Conservation (phyloP, 768 basidiomycete species). For the Hydnomerulius pinastri region DNA sequence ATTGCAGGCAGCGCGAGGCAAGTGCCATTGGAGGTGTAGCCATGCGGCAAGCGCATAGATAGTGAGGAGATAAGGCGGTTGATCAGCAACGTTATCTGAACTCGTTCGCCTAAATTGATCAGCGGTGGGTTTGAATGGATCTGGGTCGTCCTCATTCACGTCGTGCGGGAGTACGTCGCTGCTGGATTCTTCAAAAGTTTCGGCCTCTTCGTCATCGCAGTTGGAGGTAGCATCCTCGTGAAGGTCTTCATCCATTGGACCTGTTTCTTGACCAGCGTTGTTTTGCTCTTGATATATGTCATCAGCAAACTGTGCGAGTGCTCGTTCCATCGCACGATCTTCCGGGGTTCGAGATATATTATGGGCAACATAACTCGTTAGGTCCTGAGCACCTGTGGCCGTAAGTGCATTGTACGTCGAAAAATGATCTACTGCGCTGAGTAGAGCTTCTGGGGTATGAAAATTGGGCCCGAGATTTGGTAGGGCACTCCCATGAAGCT, state of each 20-base stretch:
- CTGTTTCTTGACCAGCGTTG: background rate
- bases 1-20: slow-evolving; percentile 27
- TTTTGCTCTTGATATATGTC: no score
- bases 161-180: background rate
- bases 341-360: background rate
- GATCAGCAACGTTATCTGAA: background rate
- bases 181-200: background rate
- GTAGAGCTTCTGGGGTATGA: background rate
- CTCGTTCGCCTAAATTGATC: background rate
- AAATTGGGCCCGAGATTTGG: background rate
- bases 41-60: slow-evolving; percentile 27
- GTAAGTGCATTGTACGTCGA: background rate
- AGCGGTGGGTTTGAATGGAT: background rate
- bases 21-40: slow-evolving; percentile 29
- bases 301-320: no score
- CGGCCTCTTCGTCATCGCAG: background rate
- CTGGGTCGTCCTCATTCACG: background rate
- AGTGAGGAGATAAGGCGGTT: slow-evolving; percentile 15
- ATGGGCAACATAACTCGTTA: background rate
- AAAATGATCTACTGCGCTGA: background rate
- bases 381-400: background rate
- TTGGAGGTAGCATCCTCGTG: background rate
- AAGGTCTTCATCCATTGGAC: no score
- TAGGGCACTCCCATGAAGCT: background rate
- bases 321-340: no score